Base-by-base conservation (phyloP, 2,329 filamentous ascomycete genomes). In the Myriosclerotinia curreyana region DNA sequence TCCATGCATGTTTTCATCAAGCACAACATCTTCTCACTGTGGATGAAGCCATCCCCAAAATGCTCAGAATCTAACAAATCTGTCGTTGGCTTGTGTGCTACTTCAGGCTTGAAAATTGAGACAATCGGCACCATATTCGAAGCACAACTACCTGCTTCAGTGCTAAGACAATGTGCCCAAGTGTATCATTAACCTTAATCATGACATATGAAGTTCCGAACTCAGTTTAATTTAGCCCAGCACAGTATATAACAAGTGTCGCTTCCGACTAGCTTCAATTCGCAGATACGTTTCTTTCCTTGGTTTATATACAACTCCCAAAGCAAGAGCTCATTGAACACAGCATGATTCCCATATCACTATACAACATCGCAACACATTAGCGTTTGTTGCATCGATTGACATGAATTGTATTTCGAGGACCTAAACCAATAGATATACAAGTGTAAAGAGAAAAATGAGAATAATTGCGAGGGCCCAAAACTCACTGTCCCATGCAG, bases 91-190 rank as follows among this genome's bases (percentile, higher is more conserved):
- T 64, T 75, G 22, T 73, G 70, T 71, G 67, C 71, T 4, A 72
- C 70, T 40, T 64, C 65, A 7, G 66, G 71, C 50, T 67, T 70
- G 11, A 71, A 69, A 64, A 68, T 70, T 34, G 70, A 74, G 52
- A 72, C 69, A 42, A 55, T 74, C 5, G 68, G 72, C 22, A 74
- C 74, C 3, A 70, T 88, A 1, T 85, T 89, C 63, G 81, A 85
- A 65, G 85, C 82, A 0, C 75, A 80, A 46, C 76, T 89, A n/a
- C 77, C 80, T 0, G 77, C 78, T 5, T 84, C 85, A 0, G 78
- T 90, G 48, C 77, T 85, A 28, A 4, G 25, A 14, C 12, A 22
- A 31, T 2, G 22, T n/a, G 8, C 44, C 44, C 6, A 31, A 31
- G 38, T 44, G 20, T 31, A 56, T 44, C 12, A 15, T 49, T 15